These are phyloP conservation scores for Sutorius eximius DNA, from an alignment of 1,284 basidiomycete genomes.

Conservation along the genomic window DNA sequence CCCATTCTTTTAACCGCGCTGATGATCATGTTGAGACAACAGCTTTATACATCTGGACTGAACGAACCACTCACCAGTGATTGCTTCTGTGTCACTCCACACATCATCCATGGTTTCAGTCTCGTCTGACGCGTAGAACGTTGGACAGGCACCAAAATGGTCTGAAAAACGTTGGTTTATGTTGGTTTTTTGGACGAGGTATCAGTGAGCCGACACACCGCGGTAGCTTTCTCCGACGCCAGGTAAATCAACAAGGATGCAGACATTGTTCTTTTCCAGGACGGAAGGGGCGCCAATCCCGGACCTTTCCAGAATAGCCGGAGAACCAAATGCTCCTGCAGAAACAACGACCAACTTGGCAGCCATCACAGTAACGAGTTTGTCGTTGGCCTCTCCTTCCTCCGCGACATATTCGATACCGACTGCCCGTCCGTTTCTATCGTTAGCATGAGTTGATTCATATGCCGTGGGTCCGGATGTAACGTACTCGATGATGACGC, in stretches of 20 bases:
- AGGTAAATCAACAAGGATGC: slow-evolving; percentile 45
- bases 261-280: slow-evolving; percentile 43
- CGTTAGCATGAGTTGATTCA: not conserved
- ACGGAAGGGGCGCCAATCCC: slow-evolving; percentile 47
- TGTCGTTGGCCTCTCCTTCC: slow-evolving; percentile 16
- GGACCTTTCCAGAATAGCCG: slow-evolving; percentile 54
- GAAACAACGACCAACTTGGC: slow-evolving; percentile 49
- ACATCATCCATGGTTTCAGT: slow-evolving; percentile 47
- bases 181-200: not conserved
- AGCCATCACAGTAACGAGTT: slow-evolving; percentile 37
- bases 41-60: not conserved
- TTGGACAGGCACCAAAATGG: slow-evolving; percentile 40
- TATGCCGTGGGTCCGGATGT: not conserved
- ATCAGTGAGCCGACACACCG: slow-evolving; percentile 32
- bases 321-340: slow-evolving; percentile 55
- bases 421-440: slow-evolving; percentile 49
- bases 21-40: not conserved
- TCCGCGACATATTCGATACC: slow-evolving; percentile 58
- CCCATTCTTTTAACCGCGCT: slow-evolving; percentile 47
- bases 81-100: slow-evolving; percentile 35
- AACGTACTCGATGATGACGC: slow-evolving; percentile 50
- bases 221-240: slow-evolving; percentile 59
- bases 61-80: slow-evolving; percentile 31
- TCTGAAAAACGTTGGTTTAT: slow-evolving; percentile 31
- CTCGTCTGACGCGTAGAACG: slow-evolving; percentile 41